Conservation (phyloP, 306 rosid species). For the Prosopis cineraria region DNA sequence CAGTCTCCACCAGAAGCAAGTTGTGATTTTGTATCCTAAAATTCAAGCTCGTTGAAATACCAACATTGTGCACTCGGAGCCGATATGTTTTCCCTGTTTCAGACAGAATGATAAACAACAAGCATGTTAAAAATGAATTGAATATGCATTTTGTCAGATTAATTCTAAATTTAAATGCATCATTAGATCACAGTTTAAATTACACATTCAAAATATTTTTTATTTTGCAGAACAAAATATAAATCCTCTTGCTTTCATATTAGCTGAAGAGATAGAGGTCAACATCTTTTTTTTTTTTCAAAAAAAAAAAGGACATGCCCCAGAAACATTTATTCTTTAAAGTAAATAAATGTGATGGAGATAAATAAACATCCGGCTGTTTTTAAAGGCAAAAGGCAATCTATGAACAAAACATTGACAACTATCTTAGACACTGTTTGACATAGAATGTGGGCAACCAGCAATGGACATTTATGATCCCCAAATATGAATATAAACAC, state of each 20-base stretch:
- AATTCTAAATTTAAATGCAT: not conserved
- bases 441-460: not conserved
- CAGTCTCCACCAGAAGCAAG: slow-evolving; percentile 78
- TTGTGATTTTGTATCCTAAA: slow-evolving; percentile 83
- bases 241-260: slow-evolving; percentile 1
- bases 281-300: not conserved
- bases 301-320: not conserved
- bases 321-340: not conserved
- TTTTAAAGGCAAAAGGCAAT: no score
- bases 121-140: not conserved
- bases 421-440: not conserved
- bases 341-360: not conserved
- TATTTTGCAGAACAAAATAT: not conserved
- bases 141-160: not conserved
- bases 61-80: slow-evolving; percentile 79
- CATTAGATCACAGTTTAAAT: not conserved
- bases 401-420: not conserved
- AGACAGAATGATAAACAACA: slow-evolving; percentile 32
- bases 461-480: not conserved
- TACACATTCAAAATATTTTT: not conserved
- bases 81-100: slow-evolving; percentile 80
- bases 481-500: not conserved
- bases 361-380: not conserved
- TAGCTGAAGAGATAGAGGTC: not conserved
- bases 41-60: slow-evolving; percentile 80